Percentiles rank a stretch among this genome's conserved stretches.
Conservation (phyloP, 2,329 filamentous ascomycete genomes). For the Trichoderma sp. region DNA sequence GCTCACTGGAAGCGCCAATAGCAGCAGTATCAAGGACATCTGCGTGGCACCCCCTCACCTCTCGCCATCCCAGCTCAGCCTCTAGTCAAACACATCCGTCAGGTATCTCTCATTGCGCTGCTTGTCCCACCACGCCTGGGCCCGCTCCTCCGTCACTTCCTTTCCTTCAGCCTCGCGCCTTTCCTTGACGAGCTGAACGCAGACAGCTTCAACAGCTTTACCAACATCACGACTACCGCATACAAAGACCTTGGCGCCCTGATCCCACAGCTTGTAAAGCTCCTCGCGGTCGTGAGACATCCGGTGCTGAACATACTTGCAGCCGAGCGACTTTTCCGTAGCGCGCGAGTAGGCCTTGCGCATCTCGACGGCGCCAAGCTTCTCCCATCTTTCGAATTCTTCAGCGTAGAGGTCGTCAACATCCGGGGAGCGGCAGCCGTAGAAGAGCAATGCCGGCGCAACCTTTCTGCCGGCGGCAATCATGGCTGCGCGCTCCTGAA, state of each 20-base stretch:
- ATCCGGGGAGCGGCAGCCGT: conserved; percentile 61
- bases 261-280: conserved; percentile 45
- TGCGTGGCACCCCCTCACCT: background rate
- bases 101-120: conserved; percentile 60
- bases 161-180: conserved; percentile 38
- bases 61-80: background rate
- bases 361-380: conserved; percentile 62
- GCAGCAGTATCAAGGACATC: background rate
- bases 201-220: conserved; percentile 50
- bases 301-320: conserved; percentile 53
- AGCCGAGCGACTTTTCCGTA: conserved; percentile 51
- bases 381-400: conserved; percentile 63
- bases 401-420: conserved; percentile 64
- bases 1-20: background rate
- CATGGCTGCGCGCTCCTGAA: conserved; percentile 63
- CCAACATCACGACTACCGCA: conserved; percentile 63
- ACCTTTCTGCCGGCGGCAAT: conserved; percentile 55
- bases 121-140: conserved; percentile 53
- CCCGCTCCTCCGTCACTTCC: conserved; percentile 45
- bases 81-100: conserved; percentile 63
- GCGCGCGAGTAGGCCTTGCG: conserved; percentile 60
- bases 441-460: conserved; percentile 66
- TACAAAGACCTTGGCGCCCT: conserved; percentile 62
- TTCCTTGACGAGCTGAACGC: conserved; percentile 43
- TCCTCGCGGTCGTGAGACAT: conserved; percentile 45